Evolutionary conservation across 1,284 basidiomycete species (phyloP), one percentile per base, ranked within the genome.

Genomic region (Ganoderma meredithae): DNA sequence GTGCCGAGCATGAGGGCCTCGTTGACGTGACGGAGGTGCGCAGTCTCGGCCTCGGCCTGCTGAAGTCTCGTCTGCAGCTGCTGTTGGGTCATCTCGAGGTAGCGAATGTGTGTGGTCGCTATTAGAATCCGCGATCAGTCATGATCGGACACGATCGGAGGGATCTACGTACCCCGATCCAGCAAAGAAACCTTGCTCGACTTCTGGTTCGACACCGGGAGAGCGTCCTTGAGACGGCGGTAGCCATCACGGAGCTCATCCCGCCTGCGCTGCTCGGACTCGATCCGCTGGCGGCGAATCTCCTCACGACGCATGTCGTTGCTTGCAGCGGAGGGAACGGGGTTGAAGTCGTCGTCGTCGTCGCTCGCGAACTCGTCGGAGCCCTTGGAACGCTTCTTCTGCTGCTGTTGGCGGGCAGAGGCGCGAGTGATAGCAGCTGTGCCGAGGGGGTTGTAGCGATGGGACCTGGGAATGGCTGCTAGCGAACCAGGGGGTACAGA

Each of bases 211-310:
- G 91, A 92, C 65, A 89, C 83, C 31, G 95, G 95, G 70, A 96
- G 88, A 64, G 90, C 90, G 73, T 93, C 91, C 85, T 94, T 94
- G 80, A 96, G 89, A 67, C 91, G 86, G 76, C 90, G 87, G 81
- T 96, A 96, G 67, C 94, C 94, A 69, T 95, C 93, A 66, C 93
- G 85, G 75, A 96, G 90, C 81, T 95, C 94, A 75, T 96, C 93
- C 60, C 94, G 89, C 75, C 94, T 87, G 74, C 93, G 86, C 84
- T 96, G 93, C 83, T 93, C 91, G 33, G 92, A 94, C 84, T 93
- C 91, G 82, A 94, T 95, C 81, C 93, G 91, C 82, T 94, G 93
- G 78, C 88, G 88, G 78, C 92, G 91, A 74, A 95, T 93, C 69
- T 92, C 93, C 83, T 95, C 93, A 75, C 92, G 90, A 79, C 92